These are phyloP conservation scores for Neonectria punicea DNA, from an alignment of 2,329 filamentous ascomycete species.

Conservation along the genomic window DNA sequence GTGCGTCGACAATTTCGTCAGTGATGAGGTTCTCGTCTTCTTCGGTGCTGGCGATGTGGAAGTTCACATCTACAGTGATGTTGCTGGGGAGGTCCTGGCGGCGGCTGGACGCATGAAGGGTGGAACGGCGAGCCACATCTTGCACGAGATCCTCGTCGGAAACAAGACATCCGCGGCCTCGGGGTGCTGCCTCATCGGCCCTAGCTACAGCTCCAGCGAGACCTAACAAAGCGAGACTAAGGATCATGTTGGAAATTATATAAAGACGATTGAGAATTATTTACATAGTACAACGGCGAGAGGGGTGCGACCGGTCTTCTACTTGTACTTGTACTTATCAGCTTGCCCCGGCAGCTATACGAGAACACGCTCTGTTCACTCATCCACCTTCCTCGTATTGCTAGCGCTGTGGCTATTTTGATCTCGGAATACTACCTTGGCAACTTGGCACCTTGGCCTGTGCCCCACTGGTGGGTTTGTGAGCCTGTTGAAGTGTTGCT, in stretches of 20 bases:
- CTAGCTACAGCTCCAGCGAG: neutral
- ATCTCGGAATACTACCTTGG: neutral
- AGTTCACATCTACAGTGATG: slow-evolving; percentile 40
- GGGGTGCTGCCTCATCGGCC: neutral
- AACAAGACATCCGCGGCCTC: slow-evolving; percentile 10
- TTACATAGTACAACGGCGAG: neutral
- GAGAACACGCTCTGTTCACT: neutral
- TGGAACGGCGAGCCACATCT: neutral
- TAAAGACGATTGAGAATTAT: neutral
- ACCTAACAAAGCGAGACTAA: neutral
- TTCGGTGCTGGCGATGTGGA: slow-evolving; percentile 41
- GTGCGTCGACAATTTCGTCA: slow-evolving; percentile 26
- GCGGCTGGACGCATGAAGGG: neutral
- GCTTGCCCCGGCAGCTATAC: neutral
- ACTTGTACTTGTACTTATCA: neutral
- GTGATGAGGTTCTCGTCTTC: slow-evolving; percentile 32
- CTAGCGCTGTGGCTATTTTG: neutral
- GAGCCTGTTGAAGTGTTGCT: neutral
- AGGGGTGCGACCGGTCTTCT: neutral
- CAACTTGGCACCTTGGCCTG: neutral
- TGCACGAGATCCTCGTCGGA: neutral
- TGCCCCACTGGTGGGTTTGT: neutral
- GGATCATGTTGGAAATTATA: neutral
- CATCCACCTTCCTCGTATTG: neutral
- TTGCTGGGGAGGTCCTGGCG: slow-evolving; percentile 29